Percentiles rank a stretch among this genome's conserved stretches.
These are phyloP conservation scores for Botrytis hyacinthi DNA, from an alignment of 2,329 filamentous ascomycete genomes.

Conservation along the genomic window DNA sequence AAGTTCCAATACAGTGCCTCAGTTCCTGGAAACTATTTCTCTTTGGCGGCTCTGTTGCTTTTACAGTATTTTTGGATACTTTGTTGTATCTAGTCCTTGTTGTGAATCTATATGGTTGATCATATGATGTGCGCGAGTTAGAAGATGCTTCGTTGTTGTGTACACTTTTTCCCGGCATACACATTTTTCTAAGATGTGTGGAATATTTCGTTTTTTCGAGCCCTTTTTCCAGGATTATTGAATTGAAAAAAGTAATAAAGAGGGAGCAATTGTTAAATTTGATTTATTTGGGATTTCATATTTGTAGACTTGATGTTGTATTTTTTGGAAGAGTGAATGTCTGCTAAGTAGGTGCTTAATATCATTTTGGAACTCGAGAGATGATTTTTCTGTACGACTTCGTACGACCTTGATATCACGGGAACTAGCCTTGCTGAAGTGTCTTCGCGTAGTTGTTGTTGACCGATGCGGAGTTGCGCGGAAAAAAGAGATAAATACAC, in stretches of 20 bases:
- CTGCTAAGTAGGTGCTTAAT: not conserved
- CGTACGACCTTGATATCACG: not conserved
- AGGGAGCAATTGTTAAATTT: not conserved
- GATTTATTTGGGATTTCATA: fast-evolving
- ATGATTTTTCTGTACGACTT: not conserved
- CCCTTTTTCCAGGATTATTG: fast-evolving
- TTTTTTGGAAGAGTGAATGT: fast-evolving
- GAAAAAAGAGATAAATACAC: no score
- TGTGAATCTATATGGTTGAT: no score
- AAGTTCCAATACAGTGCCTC: no score
- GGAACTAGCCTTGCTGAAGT: not conserved
- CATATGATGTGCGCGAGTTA: no score
- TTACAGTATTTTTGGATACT: not conserved
- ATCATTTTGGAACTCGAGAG: not conserved
- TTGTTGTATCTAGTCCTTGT: no score
- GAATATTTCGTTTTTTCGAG: no score
- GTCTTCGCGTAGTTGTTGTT: fast-evolving
- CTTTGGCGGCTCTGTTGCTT: not conserved
- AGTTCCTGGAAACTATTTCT: fast-evolving
- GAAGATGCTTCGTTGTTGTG: not conserved
- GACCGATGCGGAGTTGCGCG: no score
- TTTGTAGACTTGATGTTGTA: not conserved
- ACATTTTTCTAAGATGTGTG: no score
- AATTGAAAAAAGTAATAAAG: not conserved
- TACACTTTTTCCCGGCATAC: not conserved